A percentile compares a stretch with the other conserved stretches of the same genome.
Conservation (phyloP, 768 basidiomycete species). For the Psilocybe cyanescens region DNA sequence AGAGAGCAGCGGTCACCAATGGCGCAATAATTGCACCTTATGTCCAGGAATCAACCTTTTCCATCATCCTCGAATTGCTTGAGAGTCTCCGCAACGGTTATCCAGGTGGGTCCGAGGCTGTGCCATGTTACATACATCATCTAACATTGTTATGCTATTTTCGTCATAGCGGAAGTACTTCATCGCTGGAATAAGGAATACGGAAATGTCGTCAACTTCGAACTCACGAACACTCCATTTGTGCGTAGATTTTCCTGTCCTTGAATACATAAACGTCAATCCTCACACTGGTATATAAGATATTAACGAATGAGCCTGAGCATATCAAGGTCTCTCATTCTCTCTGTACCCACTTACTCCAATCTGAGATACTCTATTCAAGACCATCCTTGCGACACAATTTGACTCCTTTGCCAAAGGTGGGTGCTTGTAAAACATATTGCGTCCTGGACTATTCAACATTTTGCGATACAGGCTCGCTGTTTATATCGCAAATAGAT, state of each 20-base stretch:
- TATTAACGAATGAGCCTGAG: slow-evolving; percentile 39
- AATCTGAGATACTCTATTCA: slow-evolving; percentile 32
- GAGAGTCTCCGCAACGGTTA: slow-evolving; percentile 30
- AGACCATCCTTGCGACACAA: slow-evolving; percentile 54
- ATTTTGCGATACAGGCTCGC: slow-evolving; percentile 19
- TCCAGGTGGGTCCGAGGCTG: slow-evolving; percentile 29
- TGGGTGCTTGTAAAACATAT: neutral
- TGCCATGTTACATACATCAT: neutral
- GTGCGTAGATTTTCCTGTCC: neutral
- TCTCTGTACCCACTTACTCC: slow-evolving; percentile 3
- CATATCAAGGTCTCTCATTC: slow-evolving; percentile 43
- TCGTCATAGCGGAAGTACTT: slow-evolving; percentile 32
- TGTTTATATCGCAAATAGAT: slow-evolving; percentile 28
- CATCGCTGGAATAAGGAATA: slow-evolving; percentile 26
- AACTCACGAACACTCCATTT: slow-evolving; percentile 25
- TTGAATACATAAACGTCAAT: neutral
- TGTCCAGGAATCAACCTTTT: slow-evolving; percentile 14
- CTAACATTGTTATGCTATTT: neutral
- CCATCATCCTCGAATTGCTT: slow-evolving; percentile 10
- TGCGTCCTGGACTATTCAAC: too few species aligned
- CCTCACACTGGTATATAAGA: neutral
- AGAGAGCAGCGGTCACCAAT: slow-evolving; percentile 13
- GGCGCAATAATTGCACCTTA: slow-evolving; percentile 21
- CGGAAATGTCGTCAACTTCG: slow-evolving; percentile 35
- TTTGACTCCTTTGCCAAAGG: slow-evolving; percentile 55